These are phyloP conservation scores for Schizosaccharomyces versatilis DNA, from an alignment of 1,139 yeast genomes.

Conservation along the genomic window DNA sequence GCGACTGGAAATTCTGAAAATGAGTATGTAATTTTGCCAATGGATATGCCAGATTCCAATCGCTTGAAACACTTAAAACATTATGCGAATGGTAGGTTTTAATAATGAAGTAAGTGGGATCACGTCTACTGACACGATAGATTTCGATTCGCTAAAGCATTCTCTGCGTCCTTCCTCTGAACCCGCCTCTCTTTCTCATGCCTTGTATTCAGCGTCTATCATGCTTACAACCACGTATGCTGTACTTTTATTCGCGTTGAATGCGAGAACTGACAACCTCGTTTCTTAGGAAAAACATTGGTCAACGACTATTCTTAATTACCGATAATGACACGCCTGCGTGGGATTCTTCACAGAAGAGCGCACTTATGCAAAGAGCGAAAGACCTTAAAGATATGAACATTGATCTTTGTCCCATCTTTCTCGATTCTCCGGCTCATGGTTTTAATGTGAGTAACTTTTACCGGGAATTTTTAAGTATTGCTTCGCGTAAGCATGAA, in stretches of 20 bases:
- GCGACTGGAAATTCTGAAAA: slow-evolving; percentile 13
- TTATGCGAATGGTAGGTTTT: slow-evolving; percentile 13
- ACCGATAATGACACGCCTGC: slow-evolving; percentile 40
- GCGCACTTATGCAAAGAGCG: slow-evolving; percentile 29
- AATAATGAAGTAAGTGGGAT: background rate
- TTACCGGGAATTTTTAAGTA: slow-evolving; percentile 10
- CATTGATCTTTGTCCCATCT: slow-evolving; percentile 42
- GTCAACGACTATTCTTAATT: slow-evolving; percentile 27
- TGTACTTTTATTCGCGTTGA: slow-evolving; percentile 9
- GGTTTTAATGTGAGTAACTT: slow-evolving; percentile 27
- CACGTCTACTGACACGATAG: background rate
- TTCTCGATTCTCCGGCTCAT: slow-evolving; percentile 24
- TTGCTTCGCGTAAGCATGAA: slow-evolving; percentile 1
- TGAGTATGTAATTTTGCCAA: slow-evolving; percentile 15
- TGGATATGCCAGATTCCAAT: slow-evolving; percentile 18
- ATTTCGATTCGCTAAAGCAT: slow-evolving; percentile 10
- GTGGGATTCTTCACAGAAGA: slow-evolving; percentile 17
- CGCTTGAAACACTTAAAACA: slow-evolving; percentile 16
- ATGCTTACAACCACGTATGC: slow-evolving; percentile 13
- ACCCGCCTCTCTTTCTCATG: slow-evolving; percentile 14
- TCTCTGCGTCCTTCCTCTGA: slow-evolving; percentile 9
- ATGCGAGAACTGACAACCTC: too few species aligned
- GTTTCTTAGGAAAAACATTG: background rate
- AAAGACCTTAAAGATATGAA: slow-evolving; percentile 34
- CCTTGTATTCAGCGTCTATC: slow-evolving; percentile 16